phyloP scores from a whole-genome alignment of 495 filamentous ascomycete genomes.

The Elasticomyces elasticus region DNA sequence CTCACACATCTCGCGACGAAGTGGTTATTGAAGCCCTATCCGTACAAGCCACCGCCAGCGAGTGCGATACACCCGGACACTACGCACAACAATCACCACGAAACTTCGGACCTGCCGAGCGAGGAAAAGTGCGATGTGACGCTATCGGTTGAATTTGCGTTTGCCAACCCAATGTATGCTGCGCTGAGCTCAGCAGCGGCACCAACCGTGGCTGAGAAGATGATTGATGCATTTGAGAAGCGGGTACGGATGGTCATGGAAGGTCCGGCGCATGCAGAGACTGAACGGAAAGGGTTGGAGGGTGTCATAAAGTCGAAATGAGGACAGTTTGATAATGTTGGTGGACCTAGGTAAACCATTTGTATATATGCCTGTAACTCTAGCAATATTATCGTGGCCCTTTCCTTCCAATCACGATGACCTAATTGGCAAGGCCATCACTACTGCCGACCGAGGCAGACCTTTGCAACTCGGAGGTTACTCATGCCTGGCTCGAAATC shows the following conservation, averaged over 20 bases:
- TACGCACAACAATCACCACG: constrained; percentile 16
- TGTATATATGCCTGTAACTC: neutral
- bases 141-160: constrained; percentile 67
- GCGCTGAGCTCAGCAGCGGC: constrained; percentile 67
- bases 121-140: constrained; percentile 56
- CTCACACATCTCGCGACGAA: constrained; percentile 67
- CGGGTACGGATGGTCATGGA: constrained; percentile 48
- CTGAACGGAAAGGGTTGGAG: neutral
- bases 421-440: no score
- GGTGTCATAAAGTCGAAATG: neutral
- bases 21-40: constrained; percentile 56
- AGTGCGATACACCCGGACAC: constrained; percentile 21
- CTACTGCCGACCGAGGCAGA: no score
- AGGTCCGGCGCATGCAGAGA: constrained; percentile 6
- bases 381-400: neutral
- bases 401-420: neutral
- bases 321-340: neutral
- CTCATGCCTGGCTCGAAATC: no score
- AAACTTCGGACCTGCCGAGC: constrained; percentile 21
- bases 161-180: constrained; percentile 74
- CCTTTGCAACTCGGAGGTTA: no score
- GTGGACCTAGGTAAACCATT: neutral
- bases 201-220: constrained; percentile 70
- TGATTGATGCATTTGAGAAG: constrained; percentile 91
- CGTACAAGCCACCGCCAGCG: constrained; percentile 29